Base-by-base conservation (phyloP, 176 grass and related monocot genomes). In the Zea luxurians region DNA sequence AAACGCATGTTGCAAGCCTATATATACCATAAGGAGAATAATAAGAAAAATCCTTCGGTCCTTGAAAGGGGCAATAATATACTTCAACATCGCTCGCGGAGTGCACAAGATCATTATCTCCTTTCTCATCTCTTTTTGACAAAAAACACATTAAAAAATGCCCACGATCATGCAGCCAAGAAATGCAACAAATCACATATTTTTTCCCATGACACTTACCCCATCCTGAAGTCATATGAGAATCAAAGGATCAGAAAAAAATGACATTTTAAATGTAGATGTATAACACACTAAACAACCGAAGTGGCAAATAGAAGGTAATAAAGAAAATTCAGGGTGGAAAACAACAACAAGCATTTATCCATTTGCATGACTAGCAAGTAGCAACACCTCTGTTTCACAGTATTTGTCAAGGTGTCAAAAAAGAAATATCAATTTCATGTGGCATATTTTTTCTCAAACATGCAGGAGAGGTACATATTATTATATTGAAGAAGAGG, bases 121-220 rank as follows among this genome's bases (percentile, higher is more conserved):
- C 70, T 87, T 93, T 90, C 50, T 95, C 90, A 8, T 89, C 83
- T 91, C 88, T 88, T 90, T 76, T 87, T 13, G 92, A 98, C 18
- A 98, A 76, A 66, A 98, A 95, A 74, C 92, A 94, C 96, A 92
- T 92, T 41, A 98, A 78, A 47, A 89, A 74, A 95, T 92, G 77
- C 96, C 92, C 38, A 98, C 17, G 48, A 98, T 83, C 92, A 92
- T 92, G 86, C 87, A 95, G 42, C 81, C 83, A 89, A 98, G 91
- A 63, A 98, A 98, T 12, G 91, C 83, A 73, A 83, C 75, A 83
- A 98, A 98, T 55, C 94, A 68, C 37, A 98, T 81, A 98, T 81
- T 94, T 85, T 92, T 89, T 13, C 92, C 89, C 2, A 70, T 87
- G 68, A 92, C 70, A 85, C 82, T 64, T 74, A 61, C 88, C 74